phyloP scores from a whole-genome alignment of 1,139 yeast genomes.

The Zygotorulaspora mrakii region DNA sequence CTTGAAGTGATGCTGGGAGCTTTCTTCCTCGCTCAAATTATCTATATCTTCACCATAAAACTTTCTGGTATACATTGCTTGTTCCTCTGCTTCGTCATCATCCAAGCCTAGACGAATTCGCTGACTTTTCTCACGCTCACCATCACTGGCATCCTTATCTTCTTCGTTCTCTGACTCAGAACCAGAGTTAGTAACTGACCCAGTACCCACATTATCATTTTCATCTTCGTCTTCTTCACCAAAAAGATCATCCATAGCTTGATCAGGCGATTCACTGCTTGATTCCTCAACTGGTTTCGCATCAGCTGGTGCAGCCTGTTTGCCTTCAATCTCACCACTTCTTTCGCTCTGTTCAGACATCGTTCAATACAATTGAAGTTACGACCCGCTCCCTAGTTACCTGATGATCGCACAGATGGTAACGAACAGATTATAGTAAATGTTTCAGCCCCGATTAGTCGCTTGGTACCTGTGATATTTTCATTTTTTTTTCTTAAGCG shows the following conservation, averaged over 20 bases:
- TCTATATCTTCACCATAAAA: slow-evolving; percentile 37
- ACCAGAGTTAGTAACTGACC: slow-evolving; percentile 9
- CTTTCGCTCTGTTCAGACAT: not conserved
- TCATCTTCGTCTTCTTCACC: slow-evolving; percentile 47
- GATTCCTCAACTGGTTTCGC: slow-evolving; percentile 4
- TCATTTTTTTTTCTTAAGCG: not conserved
- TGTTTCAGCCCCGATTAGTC: no score
- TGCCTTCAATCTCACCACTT: not conserved
- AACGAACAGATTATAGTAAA: not conserved
- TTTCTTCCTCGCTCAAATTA: slow-evolving; percentile 40
- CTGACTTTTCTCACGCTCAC: slow-evolving; percentile 13
- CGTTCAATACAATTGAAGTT: no score
- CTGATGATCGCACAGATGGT: not conserved
- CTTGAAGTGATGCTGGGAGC: slow-evolving; percentile 43
- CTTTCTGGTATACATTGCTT: slow-evolving; percentile 36
- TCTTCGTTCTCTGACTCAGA: slow-evolving; percentile 23
- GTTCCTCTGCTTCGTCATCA: slow-evolving; percentile 36
- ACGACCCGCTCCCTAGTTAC: not conserved
- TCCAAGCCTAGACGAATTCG: slow-evolving; percentile 20
- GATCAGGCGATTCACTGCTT: no score
- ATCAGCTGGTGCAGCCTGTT: not conserved
- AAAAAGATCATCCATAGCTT: slow-evolving; percentile 42
- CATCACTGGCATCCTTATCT: slow-evolving; percentile 26
- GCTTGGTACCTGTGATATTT: not conserved
- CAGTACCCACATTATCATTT: no score